Evolutionary conservation across 176 grass and related monocot genomes (phyloP).

Genomic region (Oropetium thomaeum): DNA sequence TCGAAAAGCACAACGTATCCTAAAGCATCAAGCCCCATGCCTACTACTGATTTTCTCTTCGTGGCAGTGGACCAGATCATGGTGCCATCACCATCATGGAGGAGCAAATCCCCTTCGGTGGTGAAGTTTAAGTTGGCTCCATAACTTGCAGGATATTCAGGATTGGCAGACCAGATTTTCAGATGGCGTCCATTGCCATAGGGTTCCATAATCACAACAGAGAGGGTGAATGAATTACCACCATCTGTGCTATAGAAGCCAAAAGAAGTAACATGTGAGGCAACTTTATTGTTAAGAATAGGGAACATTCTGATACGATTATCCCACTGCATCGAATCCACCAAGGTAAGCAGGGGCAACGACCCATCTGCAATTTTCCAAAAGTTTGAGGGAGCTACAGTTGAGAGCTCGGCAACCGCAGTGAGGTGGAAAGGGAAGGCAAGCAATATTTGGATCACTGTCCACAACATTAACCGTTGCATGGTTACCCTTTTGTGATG

Average conservation of each 20-base stretch:
- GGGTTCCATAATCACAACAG: not conserved
- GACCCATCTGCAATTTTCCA: not conserved
- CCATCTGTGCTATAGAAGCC: not conserved
- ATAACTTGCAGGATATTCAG: constrained; percentile 18
- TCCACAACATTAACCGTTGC: not conserved
- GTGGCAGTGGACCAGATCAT: constrained; percentile 40
- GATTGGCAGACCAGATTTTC: constrained; percentile 51
- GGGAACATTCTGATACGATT: too few species aligned
- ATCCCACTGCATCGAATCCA: too few species aligned
- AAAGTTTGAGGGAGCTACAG: not conserved
- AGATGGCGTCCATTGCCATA: not conserved
- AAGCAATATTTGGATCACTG: not conserved
- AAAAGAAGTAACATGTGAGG: not conserved
- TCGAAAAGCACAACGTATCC: constrained; percentile 45
- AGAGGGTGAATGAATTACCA: not conserved
- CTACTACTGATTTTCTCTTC: not conserved
- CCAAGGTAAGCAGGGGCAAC: too few species aligned
- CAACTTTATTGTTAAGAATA: not conserved
- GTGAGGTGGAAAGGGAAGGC: not conserved
- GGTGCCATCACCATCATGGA: constrained; percentile 17
- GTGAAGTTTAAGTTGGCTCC: constrained; percentile 30
- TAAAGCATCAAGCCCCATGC: constrained; percentile 23
- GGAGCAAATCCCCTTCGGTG: constrained; percentile 17
- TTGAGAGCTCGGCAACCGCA: not conserved
- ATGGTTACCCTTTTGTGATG: not conserved